Percentiles rank a stretch among this genome's conserved stretches.
phyloP scores from a whole-genome alignment of 179 eudicot species.

The Dionaea muscipula region DNA sequence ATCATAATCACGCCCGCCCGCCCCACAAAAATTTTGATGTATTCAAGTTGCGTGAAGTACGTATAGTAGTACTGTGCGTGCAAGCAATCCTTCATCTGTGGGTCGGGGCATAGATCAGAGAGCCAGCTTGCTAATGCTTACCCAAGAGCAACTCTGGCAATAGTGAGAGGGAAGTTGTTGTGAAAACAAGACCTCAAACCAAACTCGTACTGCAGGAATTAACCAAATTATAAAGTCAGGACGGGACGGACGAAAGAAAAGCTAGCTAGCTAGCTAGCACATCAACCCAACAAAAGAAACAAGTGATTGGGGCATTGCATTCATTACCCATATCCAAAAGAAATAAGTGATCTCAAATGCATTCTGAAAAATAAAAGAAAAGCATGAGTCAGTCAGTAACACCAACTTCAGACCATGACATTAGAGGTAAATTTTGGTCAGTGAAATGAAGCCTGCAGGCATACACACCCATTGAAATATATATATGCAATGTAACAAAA shows the following conservation, averaged over 20 bases:
- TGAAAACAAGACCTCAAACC: slow-evolving; percentile 64
- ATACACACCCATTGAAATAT: too few relatives aligned
- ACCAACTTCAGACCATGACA: too few relatives aligned
- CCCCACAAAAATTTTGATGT: background rate
- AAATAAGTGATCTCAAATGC: slow-evolving; percentile 77
- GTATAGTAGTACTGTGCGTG: too few relatives aligned
- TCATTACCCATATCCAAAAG: slow-evolving; percentile 68
- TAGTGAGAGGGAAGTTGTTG: slow-evolving; percentile 24
- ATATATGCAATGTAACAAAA: too few relatives aligned
- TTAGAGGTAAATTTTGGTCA: too few relatives aligned
- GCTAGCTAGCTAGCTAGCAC: too few relatives aligned
- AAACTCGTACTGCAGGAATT: slow-evolving; percentile 58
- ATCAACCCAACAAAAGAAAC: too few relatives aligned
- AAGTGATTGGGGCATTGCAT: too few relatives aligned
- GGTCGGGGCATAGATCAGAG: too few relatives aligned
- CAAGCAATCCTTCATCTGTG: background rate
- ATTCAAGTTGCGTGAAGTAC: background rate
- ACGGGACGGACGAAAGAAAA: too few relatives aligned
- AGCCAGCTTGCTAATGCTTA: too few relatives aligned
- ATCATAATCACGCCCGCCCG: background rate
- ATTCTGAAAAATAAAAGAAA: slow-evolving; percentile 35
- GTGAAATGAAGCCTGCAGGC: too few relatives aligned
- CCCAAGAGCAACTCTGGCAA: slow-evolving; percentile 51
- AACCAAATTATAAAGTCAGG: background rate
- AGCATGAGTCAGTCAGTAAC: background rate